phyloP scores from a whole-genome alignment of 225 moss, liverwort and hornwort genomes.

The Marchantia polymorpha region DNA sequence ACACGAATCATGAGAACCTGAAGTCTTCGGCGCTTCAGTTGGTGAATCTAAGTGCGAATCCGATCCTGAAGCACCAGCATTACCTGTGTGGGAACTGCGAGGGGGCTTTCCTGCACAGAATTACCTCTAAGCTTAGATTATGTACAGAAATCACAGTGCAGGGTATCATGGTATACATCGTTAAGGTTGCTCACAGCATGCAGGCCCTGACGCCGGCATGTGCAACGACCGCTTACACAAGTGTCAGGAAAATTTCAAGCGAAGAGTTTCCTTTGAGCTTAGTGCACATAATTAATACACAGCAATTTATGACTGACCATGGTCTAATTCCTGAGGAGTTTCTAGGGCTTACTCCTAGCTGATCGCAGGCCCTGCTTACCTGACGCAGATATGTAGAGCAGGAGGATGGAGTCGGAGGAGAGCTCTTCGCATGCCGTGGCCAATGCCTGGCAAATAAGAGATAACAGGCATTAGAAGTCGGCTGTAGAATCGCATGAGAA shows the following conservation, averaged over 20 bases:
- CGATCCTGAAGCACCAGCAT: conserved; percentile 50
- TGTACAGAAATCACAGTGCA: not conserved
- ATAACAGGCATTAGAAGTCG: not conserved
- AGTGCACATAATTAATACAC: not conserved
- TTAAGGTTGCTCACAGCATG: not conserved
- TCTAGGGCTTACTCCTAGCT: not conserved
- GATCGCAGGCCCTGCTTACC: conserved; percentile 41
- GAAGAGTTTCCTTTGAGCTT: conserved; percentile 29
- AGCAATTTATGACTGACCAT: not conserved
- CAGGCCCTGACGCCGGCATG: no score
- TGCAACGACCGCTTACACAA: not conserved
- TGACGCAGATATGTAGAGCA: conserved; percentile 87
- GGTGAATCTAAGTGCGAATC: conserved; percentile 43
- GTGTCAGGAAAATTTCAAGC: conserved; percentile 69
- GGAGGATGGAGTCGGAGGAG: conserved; percentile 67
- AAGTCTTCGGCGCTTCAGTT: conserved; percentile 29
- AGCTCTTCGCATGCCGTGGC: conserved; percentile 96
- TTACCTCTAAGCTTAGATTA: conserved; percentile 17
- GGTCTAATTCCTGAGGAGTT: not conserved
- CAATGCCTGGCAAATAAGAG: conserved; percentile 51
- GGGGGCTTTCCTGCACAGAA: conserved; percentile 63
- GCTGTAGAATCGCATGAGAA: no score
- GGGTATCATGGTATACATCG: not conserved
- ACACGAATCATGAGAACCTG: conserved; percentile 22
- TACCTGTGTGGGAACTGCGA: conserved; percentile 52